phyloP scores from a whole-genome alignment of 768 basidiomycete species.

The Tylopilus balloui region DNA sequence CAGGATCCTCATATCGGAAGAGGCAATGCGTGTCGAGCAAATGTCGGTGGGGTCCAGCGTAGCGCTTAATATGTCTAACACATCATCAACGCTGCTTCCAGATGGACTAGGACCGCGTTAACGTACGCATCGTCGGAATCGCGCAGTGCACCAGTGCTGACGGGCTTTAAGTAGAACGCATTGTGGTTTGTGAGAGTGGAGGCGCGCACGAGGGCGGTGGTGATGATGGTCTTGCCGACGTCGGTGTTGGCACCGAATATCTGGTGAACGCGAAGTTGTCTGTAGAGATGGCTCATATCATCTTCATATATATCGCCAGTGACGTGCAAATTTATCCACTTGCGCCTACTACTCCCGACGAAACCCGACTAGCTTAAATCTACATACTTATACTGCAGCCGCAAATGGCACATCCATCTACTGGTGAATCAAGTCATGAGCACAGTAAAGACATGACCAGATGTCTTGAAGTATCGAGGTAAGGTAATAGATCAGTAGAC shows the following conservation, averaged over 20 bases:
- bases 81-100: neutral
- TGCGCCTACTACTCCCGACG: neutral
- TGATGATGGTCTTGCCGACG: conserved; percentile 91
- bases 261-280: conserved; percentile 81
- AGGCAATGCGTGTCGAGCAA: conserved; percentile 64
- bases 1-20: conserved; percentile 81
- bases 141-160: conserved; percentile 77
- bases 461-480: conserved; percentile 17
- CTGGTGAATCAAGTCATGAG: conserved; percentile 10
- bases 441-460: conserved; percentile 26
- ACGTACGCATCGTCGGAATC: conserved; percentile 84
- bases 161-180: conserved; percentile 80
- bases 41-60: conserved; percentile 38
- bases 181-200: conserved; percentile 52
- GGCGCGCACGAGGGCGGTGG: conserved; percentile 76
- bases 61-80: conserved; percentile 61
- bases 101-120: neutral
- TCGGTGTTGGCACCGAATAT: conserved; percentile 95
- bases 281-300: conserved; percentile 78
- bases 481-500: conserved; percentile 5
- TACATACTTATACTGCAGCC: conserved; percentile 22
- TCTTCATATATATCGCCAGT: neutral
- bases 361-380: conserved; percentile 9
- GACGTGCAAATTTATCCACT: neutral
- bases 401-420: conserved; percentile 8